Evolutionary conservation across 768 basidiomycete species (phyloP).

Genomic region (Russula virescens): DNA sequence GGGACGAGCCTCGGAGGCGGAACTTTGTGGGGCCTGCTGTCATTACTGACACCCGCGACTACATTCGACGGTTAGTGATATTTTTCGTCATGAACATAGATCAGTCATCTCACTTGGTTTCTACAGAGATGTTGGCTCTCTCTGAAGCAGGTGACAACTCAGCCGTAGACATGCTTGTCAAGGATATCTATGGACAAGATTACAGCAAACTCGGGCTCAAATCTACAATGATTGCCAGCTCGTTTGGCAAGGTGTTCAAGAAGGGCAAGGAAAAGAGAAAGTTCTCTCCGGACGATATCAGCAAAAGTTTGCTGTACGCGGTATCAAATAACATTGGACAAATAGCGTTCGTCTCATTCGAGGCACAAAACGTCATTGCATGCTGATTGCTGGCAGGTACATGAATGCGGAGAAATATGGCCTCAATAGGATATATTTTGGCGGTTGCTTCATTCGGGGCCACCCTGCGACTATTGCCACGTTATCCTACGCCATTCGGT

Average conservation of each 20-base stretch:
- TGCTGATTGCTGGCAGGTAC: constrained; percentile 52
- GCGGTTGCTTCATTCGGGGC: constrained; percentile 97
- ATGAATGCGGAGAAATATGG: constrained; percentile 99
- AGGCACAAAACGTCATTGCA: not conserved
- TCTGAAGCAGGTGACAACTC: constrained; percentile 94
- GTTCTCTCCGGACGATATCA: constrained; percentile 91
- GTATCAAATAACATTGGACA: constrained; percentile 99
- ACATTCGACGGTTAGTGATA: constrained; percentile 86
- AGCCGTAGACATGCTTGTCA: constrained; percentile 95
- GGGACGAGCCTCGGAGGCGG: constrained; percentile 97
- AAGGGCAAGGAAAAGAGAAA: constrained; percentile 72
- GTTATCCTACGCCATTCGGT: constrained; percentile 96
- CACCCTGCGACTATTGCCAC: constrained; percentile 97
- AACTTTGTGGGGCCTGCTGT: constrained; percentile 94
- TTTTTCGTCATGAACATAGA: not conserved
- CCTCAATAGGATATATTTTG: constrained; percentile 95
- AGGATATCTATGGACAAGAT: constrained; percentile 98
- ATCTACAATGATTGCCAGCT: constrained; percentile 96
- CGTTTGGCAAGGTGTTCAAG: constrained; percentile 97
- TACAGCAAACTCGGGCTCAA: constrained; percentile 93
- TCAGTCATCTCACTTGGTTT: constrained; percentile 15
- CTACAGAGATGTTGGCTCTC: constrained; percentile 87
- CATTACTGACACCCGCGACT: constrained; percentile 89
- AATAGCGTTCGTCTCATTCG: constrained; percentile 76
- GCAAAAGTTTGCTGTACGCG: constrained; percentile 89